Evolutionary conservation across 192 early-diverging fungal species (phyloP).

Genomic region (Coemansia sp.): DNA sequence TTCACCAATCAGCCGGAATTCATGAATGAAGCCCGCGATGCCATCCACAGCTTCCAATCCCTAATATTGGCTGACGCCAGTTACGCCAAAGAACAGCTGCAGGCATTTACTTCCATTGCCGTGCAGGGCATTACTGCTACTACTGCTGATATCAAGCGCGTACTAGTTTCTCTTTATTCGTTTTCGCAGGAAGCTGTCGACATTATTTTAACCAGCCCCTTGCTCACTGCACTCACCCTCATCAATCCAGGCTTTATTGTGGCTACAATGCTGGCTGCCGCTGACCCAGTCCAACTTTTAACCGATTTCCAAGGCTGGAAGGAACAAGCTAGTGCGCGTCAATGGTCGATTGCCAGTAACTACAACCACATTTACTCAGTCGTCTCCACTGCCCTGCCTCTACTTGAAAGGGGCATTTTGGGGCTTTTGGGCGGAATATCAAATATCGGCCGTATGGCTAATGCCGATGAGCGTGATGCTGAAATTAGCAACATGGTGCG

Average conservation of each 20-base stretch:
- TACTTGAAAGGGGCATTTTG: slow-evolving; percentile 21
- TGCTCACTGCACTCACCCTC: slow-evolving; percentile 19
- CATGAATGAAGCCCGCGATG: slow-evolving; percentile 10
- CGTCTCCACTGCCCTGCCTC: slow-evolving; percentile 33
- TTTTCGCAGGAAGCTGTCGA: slow-evolving; percentile 32
- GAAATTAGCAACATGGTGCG: background rate
- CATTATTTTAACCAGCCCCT: slow-evolving; percentile 29
- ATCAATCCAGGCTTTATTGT: slow-evolving; percentile 20
- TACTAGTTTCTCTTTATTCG: slow-evolving; percentile 27
- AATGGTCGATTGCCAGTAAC: slow-evolving; percentile 15
- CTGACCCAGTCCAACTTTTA: slow-evolving; percentile 28
- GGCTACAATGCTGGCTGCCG: slow-evolving; percentile 2
- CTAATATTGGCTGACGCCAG: slow-evolving; percentile 17
- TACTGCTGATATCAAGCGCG: slow-evolving; percentile 1
- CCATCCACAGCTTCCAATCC: slow-evolving; percentile 13
- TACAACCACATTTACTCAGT: slow-evolving; percentile 23
- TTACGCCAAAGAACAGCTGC: slow-evolving; percentile 8
- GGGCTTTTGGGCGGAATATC: slow-evolving; percentile 18
- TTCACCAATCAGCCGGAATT: slow-evolving; percentile 37
- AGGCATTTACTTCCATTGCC: slow-evolving; percentile 14
- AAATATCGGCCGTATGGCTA: slow-evolving; percentile 1
- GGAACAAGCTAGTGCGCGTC: slow-evolving; percentile 20
- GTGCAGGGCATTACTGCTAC: slow-evolving; percentile 11
- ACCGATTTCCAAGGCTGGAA: slow-evolving; percentile 36
- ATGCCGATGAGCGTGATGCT: background rate